phyloP scores from a whole-genome alignment of 805 yeast species.

The Yarrowia sp. region DNA sequence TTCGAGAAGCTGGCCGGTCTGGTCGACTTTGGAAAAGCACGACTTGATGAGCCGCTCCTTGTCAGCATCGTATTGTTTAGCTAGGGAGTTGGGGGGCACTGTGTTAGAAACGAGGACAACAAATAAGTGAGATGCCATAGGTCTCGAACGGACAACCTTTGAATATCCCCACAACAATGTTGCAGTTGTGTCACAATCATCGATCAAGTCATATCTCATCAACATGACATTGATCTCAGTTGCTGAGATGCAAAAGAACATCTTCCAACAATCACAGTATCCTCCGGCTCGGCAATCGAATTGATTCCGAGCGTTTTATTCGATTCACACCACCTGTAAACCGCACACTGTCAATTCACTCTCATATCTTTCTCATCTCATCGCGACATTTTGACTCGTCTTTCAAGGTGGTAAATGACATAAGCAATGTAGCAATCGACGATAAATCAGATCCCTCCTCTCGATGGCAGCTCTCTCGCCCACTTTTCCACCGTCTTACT shows the following conservation, averaged over 20 bases:
- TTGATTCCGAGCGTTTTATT: no score
- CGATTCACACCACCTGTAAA: no score
- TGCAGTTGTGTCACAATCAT: no score
- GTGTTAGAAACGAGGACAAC: constrained; percentile 7
- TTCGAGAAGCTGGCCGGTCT: constrained; percentile 51
- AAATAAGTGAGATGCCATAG: no score
- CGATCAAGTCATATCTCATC: no score
- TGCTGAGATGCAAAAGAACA: no score
- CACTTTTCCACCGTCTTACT: not conserved
- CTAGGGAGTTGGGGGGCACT: constrained; percentile 49
- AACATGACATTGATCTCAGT: no score
- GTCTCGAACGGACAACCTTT: not conserved
- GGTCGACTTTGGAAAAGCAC: constrained; percentile 59
- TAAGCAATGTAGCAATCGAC: not conserved
- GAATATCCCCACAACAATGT: no score
- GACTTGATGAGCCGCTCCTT: constrained; percentile 56
- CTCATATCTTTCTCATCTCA: no score
- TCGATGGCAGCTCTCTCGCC: not conserved
- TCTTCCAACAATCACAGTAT: no score
- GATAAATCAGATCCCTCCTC: not conserved
- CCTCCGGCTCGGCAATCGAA: not conserved
- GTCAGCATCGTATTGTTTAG: constrained; percentile 66
- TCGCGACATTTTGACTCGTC: no score
- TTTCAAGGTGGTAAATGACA: no score
- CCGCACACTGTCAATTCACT: not conserved